phyloP scores from a whole-genome alignment of 768 basidiomycete genomes.

The Lactarius sp. region DNA sequence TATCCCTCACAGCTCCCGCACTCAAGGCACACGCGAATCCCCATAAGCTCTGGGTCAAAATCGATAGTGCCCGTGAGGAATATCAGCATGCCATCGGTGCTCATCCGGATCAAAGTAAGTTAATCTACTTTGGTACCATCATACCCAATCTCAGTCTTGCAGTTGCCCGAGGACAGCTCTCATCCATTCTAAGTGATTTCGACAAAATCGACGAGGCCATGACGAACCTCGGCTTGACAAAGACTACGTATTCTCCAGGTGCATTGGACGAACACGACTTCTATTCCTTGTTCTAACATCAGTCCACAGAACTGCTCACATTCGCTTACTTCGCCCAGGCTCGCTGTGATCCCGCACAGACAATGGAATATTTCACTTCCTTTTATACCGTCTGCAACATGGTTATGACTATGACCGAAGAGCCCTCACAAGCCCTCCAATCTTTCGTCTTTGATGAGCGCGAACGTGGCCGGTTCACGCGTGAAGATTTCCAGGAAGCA shows the following conservation, averaged over 20 bases:
- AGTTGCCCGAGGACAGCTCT: slow-evolving; percentile 54
- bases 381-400: slow-evolving; percentile 48
- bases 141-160: slow-evolving; percentile 22
- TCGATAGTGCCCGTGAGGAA: slow-evolving; percentile 61
- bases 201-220: slow-evolving; percentile 39
- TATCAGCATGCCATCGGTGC: slow-evolving; percentile 71
- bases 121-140: neutral
- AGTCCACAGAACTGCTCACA: slow-evolving; percentile 54
- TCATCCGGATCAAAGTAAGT: slow-evolving; percentile 71
- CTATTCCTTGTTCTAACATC: neutral
- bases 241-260: slow-evolving; percentile 63
- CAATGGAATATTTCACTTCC: slow-evolving; percentile 57
- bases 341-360: slow-evolving; percentile 69
- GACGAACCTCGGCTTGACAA: slow-evolving; percentile 58
- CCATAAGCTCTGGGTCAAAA: slow-evolving; percentile 44
- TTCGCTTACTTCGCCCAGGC: slow-evolving; percentile 80
- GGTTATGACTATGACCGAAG: slow-evolving; percentile 46
- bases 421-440: slow-evolving; percentile 45
- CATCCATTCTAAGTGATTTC: slow-evolving; percentile 39
- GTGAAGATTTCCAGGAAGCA: slow-evolving; percentile 48
- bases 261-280: slow-evolving; percentile 21
- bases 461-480: slow-evolving; percentile 58
- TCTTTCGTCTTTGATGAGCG: slow-evolving; percentile 57
- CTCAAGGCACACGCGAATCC: slow-evolving; percentile 40
- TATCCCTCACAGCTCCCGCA: slow-evolving; percentile 36